phyloP scores from a whole-genome alignment of 805 yeast species.

The Wickerhamomyces xylosicus region DNA sequence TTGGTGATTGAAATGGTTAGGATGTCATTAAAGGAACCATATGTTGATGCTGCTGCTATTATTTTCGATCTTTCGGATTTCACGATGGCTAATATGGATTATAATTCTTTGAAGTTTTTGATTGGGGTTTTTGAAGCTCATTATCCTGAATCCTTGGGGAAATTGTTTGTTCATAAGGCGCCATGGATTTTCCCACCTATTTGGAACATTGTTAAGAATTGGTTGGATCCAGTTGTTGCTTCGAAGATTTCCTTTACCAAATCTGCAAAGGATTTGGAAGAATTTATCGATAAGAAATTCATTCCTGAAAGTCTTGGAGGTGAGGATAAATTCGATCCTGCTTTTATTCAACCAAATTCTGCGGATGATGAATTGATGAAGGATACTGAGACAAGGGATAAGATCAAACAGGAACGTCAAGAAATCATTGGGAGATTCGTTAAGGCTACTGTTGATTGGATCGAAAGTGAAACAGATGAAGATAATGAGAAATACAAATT shows the following conservation, averaged over 20 bases:
- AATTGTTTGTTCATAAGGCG: slow-evolving; percentile 79
- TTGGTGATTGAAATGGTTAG: slow-evolving; percentile 76
- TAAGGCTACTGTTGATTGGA: slow-evolving; percentile 67
- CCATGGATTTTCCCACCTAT: slow-evolving; percentile 96
- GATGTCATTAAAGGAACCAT: slow-evolving; percentile 57
- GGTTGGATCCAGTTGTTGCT: slow-evolving; percentile 97
- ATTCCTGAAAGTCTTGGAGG: slow-evolving; percentile 77
- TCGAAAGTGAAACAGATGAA: slow-evolving; percentile 45
- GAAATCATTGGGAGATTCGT: slow-evolving; percentile 44
- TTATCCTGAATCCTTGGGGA: slow-evolving; percentile 89
- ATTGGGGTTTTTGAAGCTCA: slow-evolving; percentile 89
- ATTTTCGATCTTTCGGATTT: slow-evolving; percentile 83
- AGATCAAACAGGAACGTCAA: slow-evolving; percentile 41
- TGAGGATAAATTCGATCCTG: slow-evolving; percentile 42
- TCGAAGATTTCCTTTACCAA: slow-evolving; percentile 82
- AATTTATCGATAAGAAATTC: slow-evolving; percentile 46
- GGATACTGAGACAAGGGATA: slow-evolving; percentile 35
- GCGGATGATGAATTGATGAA: slow-evolving; percentile 41
- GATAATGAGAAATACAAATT: slow-evolving; percentile 37
- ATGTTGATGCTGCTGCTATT: slow-evolving; percentile 70
- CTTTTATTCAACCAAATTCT: slow-evolving; percentile 50
- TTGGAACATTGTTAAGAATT: slow-evolving; percentile 85
- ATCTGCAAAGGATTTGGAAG: slow-evolving; percentile 50
- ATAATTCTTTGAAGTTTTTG: slow-evolving; percentile 81
- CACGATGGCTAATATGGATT: slow-evolving; percentile 88